Evolutionary conservation across 805 yeast genomes (phyloP), one percentile per base, ranked within the genome.

Genomic region (Sugiyamaella lignohabitans): DNA sequence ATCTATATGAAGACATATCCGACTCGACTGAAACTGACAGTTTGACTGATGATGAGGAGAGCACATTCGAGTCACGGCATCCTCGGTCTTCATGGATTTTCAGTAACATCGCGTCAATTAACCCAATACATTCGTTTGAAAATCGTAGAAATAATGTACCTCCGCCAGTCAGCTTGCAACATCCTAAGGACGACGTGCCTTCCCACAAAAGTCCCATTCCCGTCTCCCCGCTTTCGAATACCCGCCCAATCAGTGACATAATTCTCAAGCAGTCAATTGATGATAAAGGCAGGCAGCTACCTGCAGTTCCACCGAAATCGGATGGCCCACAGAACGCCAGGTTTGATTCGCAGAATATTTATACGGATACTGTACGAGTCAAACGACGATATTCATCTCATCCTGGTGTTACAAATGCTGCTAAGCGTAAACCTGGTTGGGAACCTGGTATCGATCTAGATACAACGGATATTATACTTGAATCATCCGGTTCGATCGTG

Each of bases 371-470:
- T 8, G n/a, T n/a, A n/a, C 8, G 14, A 27, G 32, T 27, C 11
- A 27, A 27, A 27, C 41, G 53, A 16, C 42, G 51, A 21, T 49
- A 53, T 19, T 46, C 55, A 2, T 29, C 47, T 1, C 17, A 34
- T 22, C 61, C 65, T 8, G 60, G 62, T 21, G 69, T 70, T 17
- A 53, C 65, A 3, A 59, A 62, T 0, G 63, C 63, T 5, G 65
- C 63, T 2, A 63, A 71, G 36, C 56, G 74, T 1, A 43, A 49
- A 40, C 69, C 76, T 3, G 77, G 73, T 20, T 74, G 78, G 75
- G 84, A 78, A 54, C 83, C 84, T 0, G 84, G 84, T 17, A 69
- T 78, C 22, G 75, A 78, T 54, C 66, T 75, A 29, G 59, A 68
- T 5, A 73, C 74, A 0, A 78, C 80, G 1, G 70, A 66, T 19